Conservation (phyloP, 257 asterid species). For the Fraxinus anomala region DNA sequence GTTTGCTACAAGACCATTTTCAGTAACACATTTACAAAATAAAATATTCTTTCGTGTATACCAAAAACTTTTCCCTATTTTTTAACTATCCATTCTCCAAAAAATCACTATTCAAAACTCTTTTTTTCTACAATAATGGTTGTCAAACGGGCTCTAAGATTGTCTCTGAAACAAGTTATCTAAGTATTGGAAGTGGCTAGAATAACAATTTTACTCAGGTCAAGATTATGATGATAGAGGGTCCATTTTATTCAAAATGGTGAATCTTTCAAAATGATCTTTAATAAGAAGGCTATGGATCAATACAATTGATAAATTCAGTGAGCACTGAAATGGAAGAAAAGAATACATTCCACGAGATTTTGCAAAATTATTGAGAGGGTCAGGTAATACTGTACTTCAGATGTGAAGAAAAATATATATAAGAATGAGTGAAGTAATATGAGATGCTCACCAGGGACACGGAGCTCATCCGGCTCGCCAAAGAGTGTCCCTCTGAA, state of each 20-base stretch:
- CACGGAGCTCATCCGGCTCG: conserved; percentile 99
- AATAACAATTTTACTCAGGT: neutral
- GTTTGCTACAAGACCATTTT: too few relatives aligned
- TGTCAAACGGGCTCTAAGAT: neutral
- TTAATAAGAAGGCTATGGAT: neutral
- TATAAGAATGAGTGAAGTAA: conserved; percentile 10
- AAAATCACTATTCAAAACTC: too few relatives aligned
- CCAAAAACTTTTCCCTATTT: too few relatives aligned
- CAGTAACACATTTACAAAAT: too few relatives aligned
- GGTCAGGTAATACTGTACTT: neutral
- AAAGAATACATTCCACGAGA: neutral
- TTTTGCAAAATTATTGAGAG: neutral
- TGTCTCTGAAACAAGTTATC: neutral
- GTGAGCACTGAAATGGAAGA: neutral
- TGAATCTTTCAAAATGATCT: neutral
- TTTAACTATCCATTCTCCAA: too few relatives aligned
- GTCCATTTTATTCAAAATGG: neutral
- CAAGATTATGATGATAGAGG: neutral
- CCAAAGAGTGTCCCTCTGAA: conserved; percentile 96
- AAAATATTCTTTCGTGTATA: too few relatives aligned
- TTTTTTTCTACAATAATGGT: too few relatives aligned
- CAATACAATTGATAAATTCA: neutral
- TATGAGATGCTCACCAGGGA: conserved; percentile 67
- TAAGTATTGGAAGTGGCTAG: neutral
- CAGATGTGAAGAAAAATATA: neutral